Base-by-base conservation (phyloP, 257 asterid genomes). In the Solanum clarkiae region DNA sequence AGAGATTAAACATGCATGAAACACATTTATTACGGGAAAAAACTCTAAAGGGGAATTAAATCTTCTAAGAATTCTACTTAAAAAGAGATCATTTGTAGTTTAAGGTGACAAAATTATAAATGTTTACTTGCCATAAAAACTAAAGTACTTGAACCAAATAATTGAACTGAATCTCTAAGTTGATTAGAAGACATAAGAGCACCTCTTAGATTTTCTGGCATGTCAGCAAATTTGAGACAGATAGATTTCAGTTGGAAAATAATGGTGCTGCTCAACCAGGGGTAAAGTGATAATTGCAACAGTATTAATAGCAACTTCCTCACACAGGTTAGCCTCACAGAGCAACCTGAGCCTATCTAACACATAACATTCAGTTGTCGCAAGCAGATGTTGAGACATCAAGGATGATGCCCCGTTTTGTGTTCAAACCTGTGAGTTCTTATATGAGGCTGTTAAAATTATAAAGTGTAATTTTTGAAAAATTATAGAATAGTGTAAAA, bases 381-480 rank as follows among this genome's bases (percentile, higher is more conserved):
- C 99, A 90, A 96, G 97, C 81, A 96, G 87, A 91, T 95, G 98
- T 86, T 96, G 98, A 86, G 92, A 92, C 96, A 96, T 95, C 94
- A 96, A 92, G 36, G 97, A 94, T 54, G 97, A 93, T 57, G 98
- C 99, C 91, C 32, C 97, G 92, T 83, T 89, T 94, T 11, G 98
- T 94, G 91, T 87, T 91, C 77, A 91, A 81, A 18, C 98, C 98
- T 68, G 97, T 93, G 71, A 96, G 92, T 88, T 94, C 98, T 91
- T 91, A 98, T 93, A 96, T 86, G 88, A 18, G 97, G n/a, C n/a
- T n/a, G n/a, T n/a, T n/a, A n/a, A n/a, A n/a, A n/a, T n/a, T n/a
- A n/a, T n/a, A n/a, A n/a, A n/a, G n/a, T n/a, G n/a, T n/a, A n/a
- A n/a, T n/a, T n/a, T n/a, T n/a, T n/a, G n/a, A n/a, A n/a, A n/a